Evolutionary conservation across 2,329 filamentous ascomycete species (phyloP).

Genomic region (Fusarium euwallaceae): DNA sequence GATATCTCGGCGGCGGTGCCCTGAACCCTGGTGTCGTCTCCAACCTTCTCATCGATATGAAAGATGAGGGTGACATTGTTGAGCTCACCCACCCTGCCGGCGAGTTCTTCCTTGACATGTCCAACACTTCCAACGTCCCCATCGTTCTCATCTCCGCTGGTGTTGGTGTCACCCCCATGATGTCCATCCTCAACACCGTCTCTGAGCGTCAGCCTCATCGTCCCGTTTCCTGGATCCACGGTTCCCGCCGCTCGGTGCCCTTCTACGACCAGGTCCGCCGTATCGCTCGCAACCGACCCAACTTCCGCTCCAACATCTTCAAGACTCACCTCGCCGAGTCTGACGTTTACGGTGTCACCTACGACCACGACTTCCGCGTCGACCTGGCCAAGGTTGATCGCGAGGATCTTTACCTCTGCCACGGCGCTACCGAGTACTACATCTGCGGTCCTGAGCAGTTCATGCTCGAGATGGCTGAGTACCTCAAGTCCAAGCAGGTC

Average conservation of each 20-base stretch:
- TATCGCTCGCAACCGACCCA: conserved; percentile 55
- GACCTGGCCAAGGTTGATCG: conserved; percentile 61
- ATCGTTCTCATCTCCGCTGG: conserved; percentile 74
- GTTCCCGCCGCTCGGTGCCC: conserved; percentile 63
- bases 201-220: conserved; percentile 59
- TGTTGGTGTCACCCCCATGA: conserved; percentile 70
- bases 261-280: conserved; percentile 66
- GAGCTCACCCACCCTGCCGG: conserved; percentile 76
- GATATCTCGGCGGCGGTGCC: conserved; percentile 45
- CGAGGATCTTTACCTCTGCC: conserved; percentile 60
- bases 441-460: conserved; percentile 68
- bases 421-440: conserved; percentile 64
- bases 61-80: conserved; percentile 71
- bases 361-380: conserved; percentile 58
- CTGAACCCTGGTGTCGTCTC: conserved; percentile 75
- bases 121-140: conserved; percentile 53
- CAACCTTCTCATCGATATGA: conserved; percentile 75
- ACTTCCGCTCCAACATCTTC: conserved; percentile 61
- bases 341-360: conserved; percentile 59
- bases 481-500: conserved; percentile 57
- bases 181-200: conserved; percentile 71
- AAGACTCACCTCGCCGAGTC: conserved; percentile 61
- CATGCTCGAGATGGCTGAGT: conserved; percentile 64
- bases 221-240: conserved; percentile 71
- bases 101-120: conserved; percentile 68